phyloP scores from a whole-genome alignment of 1,284 basidiomycete species.

The Ceratobasidium papillatum region DNA sequence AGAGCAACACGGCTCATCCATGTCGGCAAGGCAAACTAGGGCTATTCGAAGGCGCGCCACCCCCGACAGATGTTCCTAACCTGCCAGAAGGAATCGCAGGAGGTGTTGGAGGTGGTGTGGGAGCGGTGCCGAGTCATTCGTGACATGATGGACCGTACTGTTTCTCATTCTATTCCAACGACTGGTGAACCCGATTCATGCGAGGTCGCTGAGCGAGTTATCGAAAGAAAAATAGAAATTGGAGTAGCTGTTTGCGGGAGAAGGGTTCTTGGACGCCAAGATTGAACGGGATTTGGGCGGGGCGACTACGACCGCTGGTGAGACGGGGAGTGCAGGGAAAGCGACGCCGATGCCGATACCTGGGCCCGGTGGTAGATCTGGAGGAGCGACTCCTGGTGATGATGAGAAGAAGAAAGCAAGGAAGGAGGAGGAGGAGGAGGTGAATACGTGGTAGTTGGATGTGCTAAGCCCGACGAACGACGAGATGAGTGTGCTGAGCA shows the following conservation, averaged over 20 bases:
- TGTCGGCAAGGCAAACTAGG: constrained; percentile 83
- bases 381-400: constrained; percentile 10
- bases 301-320: constrained; percentile 4
- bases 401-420: constrained; percentile 8
- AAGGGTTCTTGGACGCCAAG: constrained; percentile 22
- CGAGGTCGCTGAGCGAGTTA: constrained; percentile 90
- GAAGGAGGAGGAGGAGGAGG: constrained; percentile 62
- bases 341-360: constrained; percentile 15
- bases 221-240: constrained; percentile 95
- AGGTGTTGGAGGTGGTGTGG: constrained; percentile 8
- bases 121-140: constrained; percentile 49
- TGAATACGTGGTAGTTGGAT: constrained; percentile 97
- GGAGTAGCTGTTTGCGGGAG: constrained; percentile 86
- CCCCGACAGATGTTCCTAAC: constrained; percentile 47
- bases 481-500: constrained; percentile 97
- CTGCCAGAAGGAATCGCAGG: constrained; percentile 34
- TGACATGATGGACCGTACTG: constrained; percentile 93
- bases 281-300: neutral
- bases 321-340: constrained; percentile 23
- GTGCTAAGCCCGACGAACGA: constrained; percentile 94
- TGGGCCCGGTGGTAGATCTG: neutral
- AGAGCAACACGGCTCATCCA: constrained; percentile 68
- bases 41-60: constrained; percentile 80
- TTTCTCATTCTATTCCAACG: constrained; percentile 99
- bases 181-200: constrained; percentile 92